A percentile compares a stretch with the other conserved stretches of the same genome.
phyloP scores from a whole-genome alignment of 805 yeast species.

The Spathaspora hagerdaliae region DNA sequence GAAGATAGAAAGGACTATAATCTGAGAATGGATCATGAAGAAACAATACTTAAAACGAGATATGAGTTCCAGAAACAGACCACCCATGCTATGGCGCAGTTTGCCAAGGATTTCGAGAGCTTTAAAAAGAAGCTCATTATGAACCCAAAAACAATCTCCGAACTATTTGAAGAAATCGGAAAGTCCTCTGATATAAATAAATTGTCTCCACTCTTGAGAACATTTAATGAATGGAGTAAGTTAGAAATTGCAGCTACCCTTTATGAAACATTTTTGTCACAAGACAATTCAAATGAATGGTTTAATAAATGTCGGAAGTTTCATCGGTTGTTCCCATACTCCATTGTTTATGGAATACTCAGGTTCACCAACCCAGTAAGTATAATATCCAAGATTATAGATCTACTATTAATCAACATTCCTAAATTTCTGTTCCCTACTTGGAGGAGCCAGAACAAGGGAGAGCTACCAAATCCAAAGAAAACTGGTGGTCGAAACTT shows the following conservation, averaged over 20 bases:
- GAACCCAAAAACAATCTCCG: constrained; percentile 50
- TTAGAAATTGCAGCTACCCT: constrained; percentile 81
- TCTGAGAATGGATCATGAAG: constrained; percentile 58
- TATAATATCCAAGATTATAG: constrained; percentile 74
- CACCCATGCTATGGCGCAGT: constrained; percentile 47
- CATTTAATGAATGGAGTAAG: constrained; percentile 78
- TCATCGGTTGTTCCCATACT: constrained; percentile 78
- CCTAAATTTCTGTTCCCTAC: constrained; percentile 23
- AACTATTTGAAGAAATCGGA: constrained; percentile 66
- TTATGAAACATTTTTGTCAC: constrained; percentile 75
- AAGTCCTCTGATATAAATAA: constrained; percentile 47
- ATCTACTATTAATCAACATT: constrained; percentile 60
- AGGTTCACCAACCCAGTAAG: constrained; percentile 84
- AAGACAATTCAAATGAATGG: constrained; percentile 75
- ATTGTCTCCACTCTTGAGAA: constrained; percentile 61
- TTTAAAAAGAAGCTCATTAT: constrained; percentile 53
- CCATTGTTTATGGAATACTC: constrained; percentile 69
- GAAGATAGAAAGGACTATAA: constrained; percentile 53
- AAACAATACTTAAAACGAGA: constrained; percentile 54
- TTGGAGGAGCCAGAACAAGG: constrained; percentile 12
- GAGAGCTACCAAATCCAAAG: constrained; percentile 7
- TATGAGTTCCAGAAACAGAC: constrained; percentile 70
- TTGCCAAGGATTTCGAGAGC: constrained; percentile 54
- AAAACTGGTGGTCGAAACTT: constrained; percentile 31
- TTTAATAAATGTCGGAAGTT: constrained; percentile 66